Conservation (phyloP, 2,329 filamentous ascomycete genomes). For the Macrophomina tecta region DNA sequence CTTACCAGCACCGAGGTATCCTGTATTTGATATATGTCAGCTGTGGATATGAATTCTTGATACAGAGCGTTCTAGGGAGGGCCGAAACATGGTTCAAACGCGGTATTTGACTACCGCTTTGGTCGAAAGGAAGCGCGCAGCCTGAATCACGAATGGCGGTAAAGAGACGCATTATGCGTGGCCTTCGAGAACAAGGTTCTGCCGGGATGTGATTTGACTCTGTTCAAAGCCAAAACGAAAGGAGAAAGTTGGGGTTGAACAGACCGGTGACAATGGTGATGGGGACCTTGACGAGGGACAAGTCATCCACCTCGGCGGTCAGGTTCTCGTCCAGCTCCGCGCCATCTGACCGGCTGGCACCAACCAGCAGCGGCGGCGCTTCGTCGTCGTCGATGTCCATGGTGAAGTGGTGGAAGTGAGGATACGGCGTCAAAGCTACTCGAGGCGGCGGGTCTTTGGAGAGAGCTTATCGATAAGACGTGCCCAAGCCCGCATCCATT, state of each 20-base stretch:
- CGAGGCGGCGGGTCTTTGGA: background rate
- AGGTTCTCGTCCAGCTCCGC: constrained; percentile 32
- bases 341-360: constrained; percentile 47
- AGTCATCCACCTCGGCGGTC: constrained; percentile 53
- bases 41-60: background rate
- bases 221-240: background rate
- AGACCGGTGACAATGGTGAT: constrained; percentile 84
- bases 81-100: background rate
- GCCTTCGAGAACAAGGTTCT: too few species aligned
- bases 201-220: too few species aligned
- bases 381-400: constrained; percentile 64
- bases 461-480: constrained; percentile 22
- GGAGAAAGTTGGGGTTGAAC: background rate
- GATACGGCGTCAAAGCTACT: background rate
- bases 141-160: too few species aligned
- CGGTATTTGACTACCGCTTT: background rate
- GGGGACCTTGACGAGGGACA: constrained; percentile 69
- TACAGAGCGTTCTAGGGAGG: background rate
- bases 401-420: background rate
- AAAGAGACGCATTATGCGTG: too few species aligned
- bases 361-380: constrained; percentile 66
- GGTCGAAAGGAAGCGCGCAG: too few species aligned
- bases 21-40: constrained; percentile 53
- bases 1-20: constrained; percentile 94
- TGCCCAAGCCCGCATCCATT: background rate